phyloP scores from a whole-genome alignment of 2,329 filamentous ascomycete species.

The Magnaporthales sp. region DNA sequence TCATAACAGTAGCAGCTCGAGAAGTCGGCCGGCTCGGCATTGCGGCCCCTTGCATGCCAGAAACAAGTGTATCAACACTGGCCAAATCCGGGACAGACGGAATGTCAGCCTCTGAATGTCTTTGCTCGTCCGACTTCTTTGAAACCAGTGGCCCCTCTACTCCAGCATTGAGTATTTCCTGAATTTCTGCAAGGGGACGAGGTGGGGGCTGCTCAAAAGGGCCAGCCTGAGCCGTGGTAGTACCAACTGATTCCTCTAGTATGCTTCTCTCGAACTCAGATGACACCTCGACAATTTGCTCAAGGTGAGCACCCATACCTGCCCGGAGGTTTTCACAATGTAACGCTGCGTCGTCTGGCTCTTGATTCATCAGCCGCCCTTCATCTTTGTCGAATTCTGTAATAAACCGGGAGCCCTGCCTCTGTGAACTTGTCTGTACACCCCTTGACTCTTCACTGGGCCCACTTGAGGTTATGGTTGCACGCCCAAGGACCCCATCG shows the following conservation, averaged over 20 bases:
- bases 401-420: not conserved
- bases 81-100: not conserved
- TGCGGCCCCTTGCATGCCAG: not conserved
- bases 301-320: not conserved
- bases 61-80: not conserved
- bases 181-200: not conserved
- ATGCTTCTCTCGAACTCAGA: not conserved
- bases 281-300: not conserved
- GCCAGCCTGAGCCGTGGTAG: not conserved
- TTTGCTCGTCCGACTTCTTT: not conserved
- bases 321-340: not conserved
- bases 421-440: not conserved
- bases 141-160: not conserved
- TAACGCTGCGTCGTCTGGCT: not conserved
- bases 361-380: not conserved
- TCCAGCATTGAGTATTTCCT: not conserved
- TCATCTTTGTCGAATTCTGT: not conserved
- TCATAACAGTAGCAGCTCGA: not conserved
- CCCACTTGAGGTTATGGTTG: not conserved
- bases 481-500: not conserved
- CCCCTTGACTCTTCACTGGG: not conserved
- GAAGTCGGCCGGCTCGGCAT: not conserved
- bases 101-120: not conserved
- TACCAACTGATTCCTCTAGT: not conserved
- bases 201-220: not conserved